Percentiles rank a stretch among this genome's conserved stretches.
Evolutionary conservation across 2,329 filamentous ascomycete genomes (phyloP).

Genomic region (Penicillium sp.): DNA sequence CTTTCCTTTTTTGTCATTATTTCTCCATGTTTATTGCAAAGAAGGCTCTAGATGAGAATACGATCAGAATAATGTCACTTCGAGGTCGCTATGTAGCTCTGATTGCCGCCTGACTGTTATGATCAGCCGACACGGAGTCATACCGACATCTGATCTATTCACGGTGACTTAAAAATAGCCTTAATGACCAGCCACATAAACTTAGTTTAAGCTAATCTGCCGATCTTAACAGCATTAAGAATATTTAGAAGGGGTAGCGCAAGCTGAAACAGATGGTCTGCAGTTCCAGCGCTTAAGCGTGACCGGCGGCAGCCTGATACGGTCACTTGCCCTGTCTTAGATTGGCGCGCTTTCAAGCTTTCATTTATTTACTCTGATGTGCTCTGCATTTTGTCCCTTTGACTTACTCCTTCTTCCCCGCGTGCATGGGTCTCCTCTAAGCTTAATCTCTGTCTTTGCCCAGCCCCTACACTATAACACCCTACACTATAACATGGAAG

Average conservation of each 20-base stretch:
- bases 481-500: conserved; percentile 9
- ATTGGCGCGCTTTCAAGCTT: neutral
- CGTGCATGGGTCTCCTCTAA: neutral
- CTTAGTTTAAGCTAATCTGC: conserved; percentile 6
- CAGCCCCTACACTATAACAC: conserved; percentile 1
- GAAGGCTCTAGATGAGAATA: no score
- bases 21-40: no score
- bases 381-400: neutral
- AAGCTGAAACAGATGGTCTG: conserved; percentile 5
- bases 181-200: conserved; percentile 3
- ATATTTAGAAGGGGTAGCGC: neutral
- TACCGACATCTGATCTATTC: neutral
- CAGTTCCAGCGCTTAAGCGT: conserved; percentile 22
- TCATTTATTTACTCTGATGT: neutral
- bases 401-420: neutral
- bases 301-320: conserved; percentile 19
- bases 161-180: neutral
- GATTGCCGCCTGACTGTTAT: neutral
- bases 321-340: conserved; percentile 10
- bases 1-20: no score
- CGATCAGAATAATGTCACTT: no score
- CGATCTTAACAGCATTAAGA: neutral
- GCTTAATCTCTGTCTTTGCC: neutral
- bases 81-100: neutral
- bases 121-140: neutral